Percentiles rank a stretch among this genome's conserved stretches.
phyloP scores from a whole-genome alignment of 176 grass and related monocot genomes.

The Metroxylon sagu region DNA sequence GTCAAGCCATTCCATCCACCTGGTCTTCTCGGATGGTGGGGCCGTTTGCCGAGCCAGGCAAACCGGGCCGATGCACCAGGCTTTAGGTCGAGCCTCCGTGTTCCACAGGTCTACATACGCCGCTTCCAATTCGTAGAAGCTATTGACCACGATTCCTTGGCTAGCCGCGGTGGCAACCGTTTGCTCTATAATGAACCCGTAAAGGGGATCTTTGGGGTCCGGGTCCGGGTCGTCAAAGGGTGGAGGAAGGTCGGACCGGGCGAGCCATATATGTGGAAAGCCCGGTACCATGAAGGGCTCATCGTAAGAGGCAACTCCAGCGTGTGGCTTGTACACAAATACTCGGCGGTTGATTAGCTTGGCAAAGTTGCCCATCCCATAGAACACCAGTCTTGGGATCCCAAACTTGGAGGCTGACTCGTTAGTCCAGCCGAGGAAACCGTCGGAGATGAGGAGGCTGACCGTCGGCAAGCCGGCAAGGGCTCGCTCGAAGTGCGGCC shows the following conservation, averaged over 20 bases:
- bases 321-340: slow-evolving; percentile 2
- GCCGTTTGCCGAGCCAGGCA: slow-evolving; percentile 19
- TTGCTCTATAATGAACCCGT: slow-evolving; percentile 24
- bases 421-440: slow-evolving; percentile 35
- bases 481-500: slow-evolving; percentile 14
- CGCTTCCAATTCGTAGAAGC: slow-evolving; percentile 41
- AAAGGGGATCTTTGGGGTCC: slow-evolving; percentile 9
- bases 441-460: slow-evolving; percentile 4
- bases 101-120: slow-evolving; percentile 28
- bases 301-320: slow-evolving; percentile 12
- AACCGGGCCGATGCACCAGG: slow-evolving; percentile 39
- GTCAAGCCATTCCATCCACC: slow-evolving; percentile 25
- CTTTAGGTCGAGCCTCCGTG: not conserved
- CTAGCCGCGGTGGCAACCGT: fast-evolving
- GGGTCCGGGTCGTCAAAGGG: slow-evolving; percentile 43
- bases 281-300: slow-evolving; percentile 30
- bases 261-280: slow-evolving; percentile 20
- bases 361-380: slow-evolving; percentile 33
- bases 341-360: not conserved
- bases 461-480: slow-evolving; percentile 14
- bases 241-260: slow-evolving; percentile 21
- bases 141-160: slow-evolving; percentile 28
- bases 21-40: not conserved
- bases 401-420: slow-evolving; percentile 24
- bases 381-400: slow-evolving; percentile 25